Conservation (phyloP, 495 filamentous ascomycete species). For the Zalerion maritima region DNA sequence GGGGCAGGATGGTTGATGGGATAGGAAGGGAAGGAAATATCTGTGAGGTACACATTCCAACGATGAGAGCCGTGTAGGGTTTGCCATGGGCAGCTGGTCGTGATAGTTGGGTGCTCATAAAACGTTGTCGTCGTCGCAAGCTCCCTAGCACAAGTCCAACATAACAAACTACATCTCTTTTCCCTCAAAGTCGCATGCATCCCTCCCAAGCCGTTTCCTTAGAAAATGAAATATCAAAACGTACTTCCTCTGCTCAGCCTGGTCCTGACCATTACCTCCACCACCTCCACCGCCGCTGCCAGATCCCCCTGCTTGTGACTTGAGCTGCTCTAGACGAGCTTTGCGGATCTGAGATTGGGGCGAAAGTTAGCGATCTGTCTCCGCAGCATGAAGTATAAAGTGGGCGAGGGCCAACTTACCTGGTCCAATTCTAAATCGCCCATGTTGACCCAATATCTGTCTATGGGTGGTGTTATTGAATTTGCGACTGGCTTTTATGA, state of each 20-base stretch:
- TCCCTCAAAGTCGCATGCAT: conserved; percentile 5
- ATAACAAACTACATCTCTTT: too few species aligned
- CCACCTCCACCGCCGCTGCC: conserved; percentile 22
- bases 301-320: conserved; percentile 45
- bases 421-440: too few species aligned
- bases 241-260: conserved; percentile 49
- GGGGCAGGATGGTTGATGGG: neutral
- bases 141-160: too few species aligned
- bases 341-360: conserved; percentile 55
- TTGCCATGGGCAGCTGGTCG: neutral
- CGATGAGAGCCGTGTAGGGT: neutral
- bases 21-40: conserved; percentile 1
- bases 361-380: conserved; percentile 5
- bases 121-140: too few species aligned
- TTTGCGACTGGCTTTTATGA: too few species aligned
- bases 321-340: conserved; percentile 83
- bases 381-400: conserved; percentile 2
- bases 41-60: conserved; percentile 1
- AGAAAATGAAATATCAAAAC: too few species aligned
- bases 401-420: too few species aligned
- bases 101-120: neutral
- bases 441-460: too few species aligned
- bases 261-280: conserved; percentile 37
- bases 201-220: neutral
- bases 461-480: too few species aligned